Percentiles rank a stretch among this genome's conserved stretches.
Conservation (phyloP, 1,139 yeast genomes). For the Casaregolazyma suthepensis region DNA sequence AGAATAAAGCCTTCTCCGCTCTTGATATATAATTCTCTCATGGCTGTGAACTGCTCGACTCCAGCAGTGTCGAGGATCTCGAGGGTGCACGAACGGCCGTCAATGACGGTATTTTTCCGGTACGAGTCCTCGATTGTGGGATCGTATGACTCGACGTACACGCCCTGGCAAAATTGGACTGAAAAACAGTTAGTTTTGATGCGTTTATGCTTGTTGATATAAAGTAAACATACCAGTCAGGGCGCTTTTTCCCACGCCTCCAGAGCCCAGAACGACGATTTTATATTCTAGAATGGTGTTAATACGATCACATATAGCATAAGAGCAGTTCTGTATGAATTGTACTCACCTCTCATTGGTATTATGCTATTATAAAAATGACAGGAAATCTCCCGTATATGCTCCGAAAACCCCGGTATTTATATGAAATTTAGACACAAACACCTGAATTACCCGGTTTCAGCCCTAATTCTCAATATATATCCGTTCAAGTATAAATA, state of each 20-base stretch:
- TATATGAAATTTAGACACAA: too few relatives aligned
- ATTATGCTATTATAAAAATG: neutral
- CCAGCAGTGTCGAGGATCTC: slow-evolving; percentile 45
- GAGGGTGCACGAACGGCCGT: slow-evolving; percentile 35
- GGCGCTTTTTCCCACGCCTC: slow-evolving; percentile 97
- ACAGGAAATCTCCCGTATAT: neutral
- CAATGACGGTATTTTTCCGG: slow-evolving; percentile 35
- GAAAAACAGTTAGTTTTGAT: neutral
- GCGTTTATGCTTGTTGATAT: neutral
- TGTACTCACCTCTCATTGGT: neutral
- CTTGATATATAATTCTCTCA: slow-evolving; percentile 59
- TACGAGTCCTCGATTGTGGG: slow-evolving; percentile 81
- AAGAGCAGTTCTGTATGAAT: neutral
- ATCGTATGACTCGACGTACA: slow-evolving; percentile 85
- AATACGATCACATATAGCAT: neutral
- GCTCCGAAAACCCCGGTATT: too few relatives aligned
- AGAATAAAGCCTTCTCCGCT: slow-evolving; percentile 42
- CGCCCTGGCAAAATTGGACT: slow-evolving; percentile 32
- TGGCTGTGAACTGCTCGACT: slow-evolving; percentile 42
- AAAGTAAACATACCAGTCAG: slow-evolving; percentile 43
- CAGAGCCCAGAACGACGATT: slow-evolving; percentile 93
- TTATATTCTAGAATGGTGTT: slow-evolving; percentile 43
- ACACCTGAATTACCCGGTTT: too few relatives aligned
- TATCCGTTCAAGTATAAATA: neutral
- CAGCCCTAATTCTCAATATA: neutral